These are phyloP conservation scores for Salix purpurea DNA, from an alignment of 345 rosid species.

Conservation along the genomic window DNA sequence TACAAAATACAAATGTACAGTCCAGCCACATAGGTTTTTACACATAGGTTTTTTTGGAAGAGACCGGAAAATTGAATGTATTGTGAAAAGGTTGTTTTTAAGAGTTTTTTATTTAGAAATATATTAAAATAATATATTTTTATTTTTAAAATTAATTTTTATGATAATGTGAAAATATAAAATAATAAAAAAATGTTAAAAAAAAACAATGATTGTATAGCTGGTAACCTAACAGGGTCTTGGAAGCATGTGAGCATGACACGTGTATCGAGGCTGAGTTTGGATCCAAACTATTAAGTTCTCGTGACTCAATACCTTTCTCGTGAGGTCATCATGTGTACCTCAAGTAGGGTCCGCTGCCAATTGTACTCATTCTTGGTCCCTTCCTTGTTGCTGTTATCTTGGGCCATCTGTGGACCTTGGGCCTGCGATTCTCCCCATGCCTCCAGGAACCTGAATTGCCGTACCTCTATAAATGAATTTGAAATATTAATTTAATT, in stretches of 20 bases:
- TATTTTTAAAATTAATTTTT: no score
- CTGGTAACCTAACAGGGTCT: no score
- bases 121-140: no score
- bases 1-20: neutral
- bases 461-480: neutral
- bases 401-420: neutral
- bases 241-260: slow-evolving; percentile 9
- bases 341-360: slow-evolving; percentile 5
- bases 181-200: neutral
- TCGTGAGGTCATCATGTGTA: slow-evolving; percentile 20
- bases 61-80: no score
- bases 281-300: slow-evolving; percentile 5
- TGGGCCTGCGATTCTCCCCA: slow-evolving; percentile 6
- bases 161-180: no score
- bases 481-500: no score
- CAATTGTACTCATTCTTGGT: neutral
- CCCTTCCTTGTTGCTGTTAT: neutral
- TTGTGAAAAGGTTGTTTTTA: no score
- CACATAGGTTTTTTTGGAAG: no score
- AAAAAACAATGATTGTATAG: no score
- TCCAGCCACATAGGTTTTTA: neutral
- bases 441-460: neutral
- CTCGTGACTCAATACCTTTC: slow-evolving; percentile 20
- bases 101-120: neutral
- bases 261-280: slow-evolving; percentile 19